phyloP scores from a whole-genome alignment of 2,329 filamentous ascomycete genomes.

The Berkeleyomyces rouxiae region DNA sequence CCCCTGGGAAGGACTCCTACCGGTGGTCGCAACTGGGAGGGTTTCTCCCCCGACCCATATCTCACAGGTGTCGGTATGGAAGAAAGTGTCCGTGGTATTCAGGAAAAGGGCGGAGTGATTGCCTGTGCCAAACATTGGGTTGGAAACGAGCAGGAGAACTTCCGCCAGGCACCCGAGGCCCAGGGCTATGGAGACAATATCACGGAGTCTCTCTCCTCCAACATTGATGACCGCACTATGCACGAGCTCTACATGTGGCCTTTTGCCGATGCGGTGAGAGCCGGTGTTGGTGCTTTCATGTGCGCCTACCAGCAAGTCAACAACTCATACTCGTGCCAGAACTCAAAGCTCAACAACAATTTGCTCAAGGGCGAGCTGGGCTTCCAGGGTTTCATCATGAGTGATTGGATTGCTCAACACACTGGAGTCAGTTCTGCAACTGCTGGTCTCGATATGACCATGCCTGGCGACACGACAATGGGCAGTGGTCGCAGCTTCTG shows the following conservation, averaged over 20 bases:
- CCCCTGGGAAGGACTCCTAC: conserved; percentile 31
- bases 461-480: conserved; percentile 72
- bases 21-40: conserved; percentile 47
- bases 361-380: conserved; percentile 59
- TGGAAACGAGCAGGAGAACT: conserved; percentile 63
- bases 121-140: conserved; percentile 69
- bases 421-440: conserved; percentile 47
- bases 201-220: conserved; percentile 40
- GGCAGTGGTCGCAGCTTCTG: conserved; percentile 57
- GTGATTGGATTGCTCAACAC: conserved; percentile 68
- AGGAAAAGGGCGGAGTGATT: conserved; percentile 66
- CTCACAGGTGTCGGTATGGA: conserved; percentile 56
- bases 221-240: conserved; percentile 55
- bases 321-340: conserved; percentile 66
- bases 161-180: conserved; percentile 46
- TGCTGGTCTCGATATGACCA: conserved; percentile 72
- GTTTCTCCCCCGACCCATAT: conserved; percentile 54
- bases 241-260: conserved; percentile 69
- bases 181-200: conserved; percentile 39
- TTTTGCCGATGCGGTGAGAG: conserved; percentile 54
- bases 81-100: conserved; percentile 62
- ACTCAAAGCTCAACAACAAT: conserved; percentile 58
- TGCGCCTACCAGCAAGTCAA: conserved; percentile 65
- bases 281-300: conserved; percentile 48
- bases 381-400: conserved; percentile 33